Base-by-base conservation (phyloP, 345 rosid species). In the Pistacia integerrima region DNA sequence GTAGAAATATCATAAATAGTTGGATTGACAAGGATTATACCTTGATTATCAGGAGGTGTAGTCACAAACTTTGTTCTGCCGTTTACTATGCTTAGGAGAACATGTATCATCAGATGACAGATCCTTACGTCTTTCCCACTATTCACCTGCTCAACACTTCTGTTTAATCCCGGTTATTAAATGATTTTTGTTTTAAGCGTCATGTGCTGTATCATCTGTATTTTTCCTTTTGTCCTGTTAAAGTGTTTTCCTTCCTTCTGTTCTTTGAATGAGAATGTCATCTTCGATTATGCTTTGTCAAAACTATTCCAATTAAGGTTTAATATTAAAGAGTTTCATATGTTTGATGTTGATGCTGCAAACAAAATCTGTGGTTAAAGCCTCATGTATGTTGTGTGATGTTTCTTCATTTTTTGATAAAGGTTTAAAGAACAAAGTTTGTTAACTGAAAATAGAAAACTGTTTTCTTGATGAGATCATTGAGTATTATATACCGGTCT, bases 221-320 rank as follows among this genome's bases (percentile, higher is more conserved):
- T 76, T 72, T 46, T 10, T 65, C 14, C 36, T 55, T 55, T 22
- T 38, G 67, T 55, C 10, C 62, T 61, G 55, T 44, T 80, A 17
- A 48, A 11, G 41, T 46, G 36, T 69, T 69, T 30, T 52, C 8
- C 58, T 18, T 72, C 22, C 65, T 56, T 46, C 28, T 33, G 30
- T 11, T 17, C 5, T 12, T 60, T 72, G 41, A 44, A 3, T 25
- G 35, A 72, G 60, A 58, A 59, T 35, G 66, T 67, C 12, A 77
- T 25, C 16, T 54, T 14, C 48, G 51, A 25, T 55, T 25, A 10
- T 30, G 55, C 11, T 33, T 20, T 64, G 36, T 33, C 22, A 22
- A 13, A 74, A 54, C 36, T 48, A 35, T 11, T 33, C 35, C 33
- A 10, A 14, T 49, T 36, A 36, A 41, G 49, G 52, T 33, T 61